phyloP scores from a whole-genome alignment of 257 asterid genomes.

The Rehmannia glutinosa region DNA sequence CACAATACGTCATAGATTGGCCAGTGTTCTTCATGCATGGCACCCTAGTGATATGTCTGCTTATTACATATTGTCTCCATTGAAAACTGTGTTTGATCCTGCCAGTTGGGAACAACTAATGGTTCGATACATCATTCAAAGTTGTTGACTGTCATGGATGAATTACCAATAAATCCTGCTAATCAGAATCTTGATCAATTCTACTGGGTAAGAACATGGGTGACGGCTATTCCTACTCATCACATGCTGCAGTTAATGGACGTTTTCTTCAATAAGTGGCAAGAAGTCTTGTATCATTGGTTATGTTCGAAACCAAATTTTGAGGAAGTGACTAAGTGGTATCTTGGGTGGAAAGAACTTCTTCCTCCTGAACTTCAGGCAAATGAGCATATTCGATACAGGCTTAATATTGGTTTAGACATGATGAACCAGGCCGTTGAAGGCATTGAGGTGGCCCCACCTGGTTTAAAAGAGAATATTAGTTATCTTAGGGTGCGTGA shows the following conservation, averaged over 20 bases:
- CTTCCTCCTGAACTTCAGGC: slow-evolving; percentile 76
- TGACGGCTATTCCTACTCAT: slow-evolving; percentile 55
- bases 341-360: slow-evolving; percentile 76
- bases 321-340: slow-evolving; percentile 80
- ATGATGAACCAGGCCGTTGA: slow-evolving; percentile 91
- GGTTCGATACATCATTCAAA: slow-evolving; percentile 60
- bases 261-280: slow-evolving; percentile 85
- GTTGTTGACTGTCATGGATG: slow-evolving; percentile 58
- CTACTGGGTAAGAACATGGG: slow-evolving; percentile 70
- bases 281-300: slow-evolving; percentile 83
- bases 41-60: slow-evolving; percentile 89
- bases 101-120: slow-evolving; percentile 87
- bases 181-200: slow-evolving; percentile 68
- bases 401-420: slow-evolving; percentile 61
- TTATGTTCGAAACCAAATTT: slow-evolving; percentile 62
- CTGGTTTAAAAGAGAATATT: slow-evolving; percentile 73
- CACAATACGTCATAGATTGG: slow-evolving; percentile 65
- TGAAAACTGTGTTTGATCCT: slow-evolving; percentile 84
- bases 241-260: slow-evolving; percentile 79
- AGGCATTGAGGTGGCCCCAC: slow-evolving; percentile 76
- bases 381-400: slow-evolving; percentile 54
- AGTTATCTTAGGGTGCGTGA: slow-evolving; percentile 65
- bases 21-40: slow-evolving; percentile 93
- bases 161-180: slow-evolving; percentile 64
- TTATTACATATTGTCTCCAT: slow-evolving; percentile 65